Conservation (phyloP, 768 basidiomycete genomes). For the Cantharellus anzutake region DNA sequence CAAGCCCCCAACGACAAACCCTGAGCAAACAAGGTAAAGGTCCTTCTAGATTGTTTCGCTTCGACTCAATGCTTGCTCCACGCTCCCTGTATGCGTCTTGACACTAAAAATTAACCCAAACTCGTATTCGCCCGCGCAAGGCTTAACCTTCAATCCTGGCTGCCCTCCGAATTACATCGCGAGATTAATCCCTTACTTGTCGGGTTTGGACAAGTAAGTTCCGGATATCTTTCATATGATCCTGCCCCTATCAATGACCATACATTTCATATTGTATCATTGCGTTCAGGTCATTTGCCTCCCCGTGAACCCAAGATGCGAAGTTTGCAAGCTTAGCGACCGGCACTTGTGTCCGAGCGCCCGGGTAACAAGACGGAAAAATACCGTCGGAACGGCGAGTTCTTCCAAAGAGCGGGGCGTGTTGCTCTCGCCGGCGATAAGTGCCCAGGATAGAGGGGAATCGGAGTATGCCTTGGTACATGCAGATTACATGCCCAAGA, state of each 20-base stretch:
- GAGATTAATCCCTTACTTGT: conserved; percentile 71
- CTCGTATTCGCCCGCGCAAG: conserved; percentile 18
- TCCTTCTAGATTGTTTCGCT: background rate
- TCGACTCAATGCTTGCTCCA: background rate
- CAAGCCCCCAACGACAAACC: conserved; percentile 57
- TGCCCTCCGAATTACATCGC: conserved; percentile 48
- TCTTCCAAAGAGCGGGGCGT: too few relatives aligned
- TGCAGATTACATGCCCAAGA: background rate
- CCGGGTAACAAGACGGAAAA: conserved; percentile 9
- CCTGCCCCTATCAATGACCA: background rate
- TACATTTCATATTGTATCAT: too few relatives aligned
- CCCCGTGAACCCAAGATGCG: conserved; percentile 46
- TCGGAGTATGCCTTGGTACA: background rate
- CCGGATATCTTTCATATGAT: background rate
- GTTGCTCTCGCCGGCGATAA: too few relatives aligned
- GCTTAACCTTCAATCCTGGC: conserved; percentile 67
- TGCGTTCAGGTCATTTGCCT: conserved; percentile 38
- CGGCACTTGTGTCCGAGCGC: conserved; percentile 52
- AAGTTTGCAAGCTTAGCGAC: conserved; percentile 36
- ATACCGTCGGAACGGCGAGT: background rate
- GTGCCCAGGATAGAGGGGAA: background rate
- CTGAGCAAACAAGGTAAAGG: conserved; percentile 66
- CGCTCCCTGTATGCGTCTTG: background rate
- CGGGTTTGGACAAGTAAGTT: conserved; percentile 61
- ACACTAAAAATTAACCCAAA: background rate